A percentile compares a stretch with the other conserved stretches of the same genome.
phyloP scores from a whole-genome alignment of 1,284 basidiomycete species.

The Sporisorium scitamineum region DNA sequence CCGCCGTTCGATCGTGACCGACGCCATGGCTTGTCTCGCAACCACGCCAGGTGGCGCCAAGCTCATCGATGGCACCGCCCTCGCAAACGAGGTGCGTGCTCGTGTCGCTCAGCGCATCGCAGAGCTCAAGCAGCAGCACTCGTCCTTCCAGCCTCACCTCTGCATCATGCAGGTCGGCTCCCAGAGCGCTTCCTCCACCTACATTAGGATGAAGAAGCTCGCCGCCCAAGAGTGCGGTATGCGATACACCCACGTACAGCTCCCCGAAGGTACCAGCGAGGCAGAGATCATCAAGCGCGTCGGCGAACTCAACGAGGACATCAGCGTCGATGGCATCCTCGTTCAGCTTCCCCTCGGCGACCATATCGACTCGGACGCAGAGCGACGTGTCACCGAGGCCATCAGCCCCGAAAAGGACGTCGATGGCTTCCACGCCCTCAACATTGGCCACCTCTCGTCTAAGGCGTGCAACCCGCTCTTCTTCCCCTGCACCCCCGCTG shows the following conservation, averaged over 20 bases:
- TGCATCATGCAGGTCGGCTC: slow-evolving; percentile 94
- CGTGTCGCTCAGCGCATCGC: slow-evolving; percentile 58
- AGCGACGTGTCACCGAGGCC: slow-evolving; percentile 92
- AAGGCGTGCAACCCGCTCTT: slow-evolving; percentile 91
- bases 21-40: slow-evolving; percentile 52
- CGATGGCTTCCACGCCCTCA: slow-evolving; percentile 99
- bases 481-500: slow-evolving; percentile 94
- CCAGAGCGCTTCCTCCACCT: slow-evolving; percentile 88
- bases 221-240: slow-evolving; percentile 96
- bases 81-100: slow-evolving; percentile 80
- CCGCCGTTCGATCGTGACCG: slow-evolving; percentile 37
- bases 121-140: slow-evolving; percentile 72
- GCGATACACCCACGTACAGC: slow-evolving; percentile 81
- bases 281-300: slow-evolving; percentile 84
- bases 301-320: slow-evolving; percentile 84
- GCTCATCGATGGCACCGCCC: slow-evolving; percentile 86
- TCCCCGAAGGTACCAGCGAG: slow-evolving; percentile 78
- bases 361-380: slow-evolving; percentile 84
- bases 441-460: slow-evolving; percentile 94
- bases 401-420: slow-evolving; percentile 95
- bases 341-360: slow-evolving; percentile 96
- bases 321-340: slow-evolving; percentile 86
- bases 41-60: slow-evolving; percentile 67
- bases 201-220: slow-evolving; percentile 97
- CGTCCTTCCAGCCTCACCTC: slow-evolving; percentile 88